phyloP scores from a whole-genome alignment of 2,329 filamentous ascomycete genomes.

The Diatrype stigma region DNA sequence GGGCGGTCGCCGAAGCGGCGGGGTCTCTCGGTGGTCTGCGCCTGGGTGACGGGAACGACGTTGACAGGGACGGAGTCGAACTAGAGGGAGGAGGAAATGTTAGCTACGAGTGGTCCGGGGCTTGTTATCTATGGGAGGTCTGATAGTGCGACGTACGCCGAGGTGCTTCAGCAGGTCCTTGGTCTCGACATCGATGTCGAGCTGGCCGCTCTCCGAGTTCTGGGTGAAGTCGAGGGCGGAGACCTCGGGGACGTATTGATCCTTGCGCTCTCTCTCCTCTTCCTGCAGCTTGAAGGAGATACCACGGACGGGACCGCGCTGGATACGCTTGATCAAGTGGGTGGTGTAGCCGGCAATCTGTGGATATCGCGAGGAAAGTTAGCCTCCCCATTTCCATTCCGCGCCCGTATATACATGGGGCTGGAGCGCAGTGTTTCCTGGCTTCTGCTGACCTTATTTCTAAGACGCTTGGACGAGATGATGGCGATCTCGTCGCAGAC shows the following conservation, averaged over 20 bases:
- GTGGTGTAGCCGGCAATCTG: conserved; percentile 98
- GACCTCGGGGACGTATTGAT: conserved; percentile 99
- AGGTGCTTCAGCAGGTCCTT: conserved; percentile 99
- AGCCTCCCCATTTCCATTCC: conserved; percentile 6
- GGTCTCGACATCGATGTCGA: conserved; percentile 95
- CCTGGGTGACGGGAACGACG: conserved; percentile 84
- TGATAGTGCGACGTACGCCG: conserved; percentile 66
- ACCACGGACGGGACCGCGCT: conserved; percentile 97
- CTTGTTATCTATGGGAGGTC: no score
- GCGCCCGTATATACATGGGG: no score
- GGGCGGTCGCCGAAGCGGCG: conserved; percentile 71
- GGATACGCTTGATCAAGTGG: conserved; percentile 99
- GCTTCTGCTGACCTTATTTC: conserved; percentile 81
- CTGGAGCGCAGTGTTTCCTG: no score
- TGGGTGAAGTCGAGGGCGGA: conserved; percentile 98
- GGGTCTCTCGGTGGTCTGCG: conserved; percentile 76
- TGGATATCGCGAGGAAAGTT: conserved; percentile 3
- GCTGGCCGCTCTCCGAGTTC: conserved; percentile 85
- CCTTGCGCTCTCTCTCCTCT: conserved; percentile 99
- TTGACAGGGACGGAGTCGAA: conserved; percentile 98
- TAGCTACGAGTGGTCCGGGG: no score
- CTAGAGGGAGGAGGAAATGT: conserved; percentile 43
- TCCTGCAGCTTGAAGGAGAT: conserved; percentile 99
- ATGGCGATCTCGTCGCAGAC: conserved; percentile 99
- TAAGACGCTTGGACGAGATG: conserved; percentile 96